A percentile compares a stretch with the other conserved stretches of the same genome.
phyloP scores from a whole-genome alignment of 768 basidiomycete genomes.

The Dentipellis fragilis region DNA sequence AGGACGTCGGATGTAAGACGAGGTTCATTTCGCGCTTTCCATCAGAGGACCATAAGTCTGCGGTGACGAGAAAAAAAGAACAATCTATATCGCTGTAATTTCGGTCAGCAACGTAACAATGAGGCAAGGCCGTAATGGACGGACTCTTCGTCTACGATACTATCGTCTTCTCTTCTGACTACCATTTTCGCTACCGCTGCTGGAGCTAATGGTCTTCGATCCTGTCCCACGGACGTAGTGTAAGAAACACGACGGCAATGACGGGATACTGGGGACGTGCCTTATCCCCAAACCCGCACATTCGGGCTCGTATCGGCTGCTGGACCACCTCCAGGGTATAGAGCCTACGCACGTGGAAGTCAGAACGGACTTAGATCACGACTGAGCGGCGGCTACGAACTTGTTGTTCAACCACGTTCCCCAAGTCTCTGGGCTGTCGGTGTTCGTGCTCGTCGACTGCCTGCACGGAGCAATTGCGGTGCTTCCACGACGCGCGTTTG shows the following conservation, averaged over 20 bases:
- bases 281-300: constrained; percentile 97
- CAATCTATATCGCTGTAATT: constrained; percentile 64
- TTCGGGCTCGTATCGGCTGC: constrained; percentile 81
- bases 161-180: constrained; percentile 57
- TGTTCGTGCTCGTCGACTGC: constrained; percentile 7
- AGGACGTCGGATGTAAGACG: constrained; percentile 76
- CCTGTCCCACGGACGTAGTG: constrained; percentile 34
- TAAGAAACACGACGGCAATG: constrained; percentile 6
- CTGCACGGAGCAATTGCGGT: constrained; percentile 11
- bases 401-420: constrained; percentile 58
- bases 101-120: no score
- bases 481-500: constrained; percentile 34
- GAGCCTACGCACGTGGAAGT: constrained; percentile 34
- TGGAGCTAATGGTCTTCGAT: constrained; percentile 86
- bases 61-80: constrained; percentile 83
- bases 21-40: constrained; percentile 80
- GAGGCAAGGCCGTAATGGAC: constrained; percentile 20
- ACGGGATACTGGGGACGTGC: constrained; percentile 29
- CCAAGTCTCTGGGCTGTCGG: constrained; percentile 50
- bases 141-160: constrained; percentile 66
- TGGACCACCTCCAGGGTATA: constrained; percentile 83
- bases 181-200: constrained; percentile 84
- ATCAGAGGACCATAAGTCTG: constrained; percentile 88
- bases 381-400: constrained; percentile 27
- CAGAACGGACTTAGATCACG: background rate